phyloP scores from a whole-genome alignment of 1,139 yeast genomes.

The Geotrichum reessii region DNA sequence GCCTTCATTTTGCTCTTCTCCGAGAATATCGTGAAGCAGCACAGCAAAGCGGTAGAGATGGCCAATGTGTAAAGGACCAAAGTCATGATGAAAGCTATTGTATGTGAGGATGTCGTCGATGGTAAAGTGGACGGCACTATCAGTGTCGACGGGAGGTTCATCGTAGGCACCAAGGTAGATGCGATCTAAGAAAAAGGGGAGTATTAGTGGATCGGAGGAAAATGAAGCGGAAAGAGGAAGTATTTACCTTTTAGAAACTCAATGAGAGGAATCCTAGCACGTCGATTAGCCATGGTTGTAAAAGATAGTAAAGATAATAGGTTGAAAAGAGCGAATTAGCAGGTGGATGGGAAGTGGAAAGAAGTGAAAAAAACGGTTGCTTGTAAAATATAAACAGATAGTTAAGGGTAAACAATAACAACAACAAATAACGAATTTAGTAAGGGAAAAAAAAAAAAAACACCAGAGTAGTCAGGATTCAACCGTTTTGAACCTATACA shows the following conservation, averaged over 20 bases:
- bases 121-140: conserved; percentile 75
- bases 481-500: too few relatives aligned
- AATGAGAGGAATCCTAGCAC: conserved; percentile 32
- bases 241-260: conserved; percentile 38
- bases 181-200: conserved; percentile 44
- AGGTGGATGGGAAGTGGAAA: neutral
- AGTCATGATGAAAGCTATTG: conserved; percentile 88
- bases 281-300: neutral
- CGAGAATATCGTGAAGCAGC: conserved; percentile 80
- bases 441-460: too few relatives aligned
- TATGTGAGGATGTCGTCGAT: conserved; percentile 89
- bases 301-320: neutral
- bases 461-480: too few relatives aligned
- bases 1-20: conserved; percentile 75
- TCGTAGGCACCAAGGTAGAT: conserved; percentile 90
- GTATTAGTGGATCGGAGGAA: conserved; percentile 23
- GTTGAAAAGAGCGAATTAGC: neutral
- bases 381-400: neutral
- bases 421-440: too few relatives aligned
- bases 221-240: neutral
- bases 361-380: neutral
- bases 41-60: conserved; percentile 93
- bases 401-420: neutral
- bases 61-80: conserved; percentile 93
- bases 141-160: conserved; percentile 68